Conservation (phyloP, 2,329 filamentous ascomycete species). For the Fusarium paranaense region DNA sequence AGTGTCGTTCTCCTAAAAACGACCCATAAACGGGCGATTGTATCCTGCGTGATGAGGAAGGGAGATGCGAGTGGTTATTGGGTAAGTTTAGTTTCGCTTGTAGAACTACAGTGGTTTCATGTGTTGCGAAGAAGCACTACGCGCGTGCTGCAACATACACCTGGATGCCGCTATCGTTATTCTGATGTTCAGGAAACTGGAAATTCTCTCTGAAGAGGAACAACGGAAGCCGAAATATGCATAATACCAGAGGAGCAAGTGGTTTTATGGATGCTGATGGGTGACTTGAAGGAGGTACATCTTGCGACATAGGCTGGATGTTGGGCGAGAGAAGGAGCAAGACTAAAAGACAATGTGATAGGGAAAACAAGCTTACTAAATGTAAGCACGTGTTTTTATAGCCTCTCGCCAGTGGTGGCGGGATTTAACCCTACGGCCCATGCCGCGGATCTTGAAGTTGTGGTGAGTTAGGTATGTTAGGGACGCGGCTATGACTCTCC, state of each 20-base stretch:
- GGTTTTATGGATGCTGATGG: background rate
- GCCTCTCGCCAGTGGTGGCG: background rate
- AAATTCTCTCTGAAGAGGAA: background rate
- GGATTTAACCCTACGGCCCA: background rate
- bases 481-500: background rate
- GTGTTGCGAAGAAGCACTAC: background rate
- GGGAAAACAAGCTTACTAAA: background rate
- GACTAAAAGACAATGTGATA: background rate
- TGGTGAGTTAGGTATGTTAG: background rate
- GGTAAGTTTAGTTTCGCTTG: background rate
- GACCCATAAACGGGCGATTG: background rate
- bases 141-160: background rate
- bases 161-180: background rate
- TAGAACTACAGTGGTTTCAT: background rate
- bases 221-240: background rate
- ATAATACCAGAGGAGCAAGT: background rate
- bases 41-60: background rate
- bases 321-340: background rate
- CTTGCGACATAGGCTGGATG: background rate
- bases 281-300: background rate
- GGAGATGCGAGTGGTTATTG: background rate
- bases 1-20: background rate
- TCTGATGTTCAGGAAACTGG: background rate
- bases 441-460: background rate
- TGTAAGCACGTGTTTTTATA: background rate